Conservation (phyloP, 2,329 filamentous ascomycete species). For the Hawksworthiomyces lignivorus region DNA sequence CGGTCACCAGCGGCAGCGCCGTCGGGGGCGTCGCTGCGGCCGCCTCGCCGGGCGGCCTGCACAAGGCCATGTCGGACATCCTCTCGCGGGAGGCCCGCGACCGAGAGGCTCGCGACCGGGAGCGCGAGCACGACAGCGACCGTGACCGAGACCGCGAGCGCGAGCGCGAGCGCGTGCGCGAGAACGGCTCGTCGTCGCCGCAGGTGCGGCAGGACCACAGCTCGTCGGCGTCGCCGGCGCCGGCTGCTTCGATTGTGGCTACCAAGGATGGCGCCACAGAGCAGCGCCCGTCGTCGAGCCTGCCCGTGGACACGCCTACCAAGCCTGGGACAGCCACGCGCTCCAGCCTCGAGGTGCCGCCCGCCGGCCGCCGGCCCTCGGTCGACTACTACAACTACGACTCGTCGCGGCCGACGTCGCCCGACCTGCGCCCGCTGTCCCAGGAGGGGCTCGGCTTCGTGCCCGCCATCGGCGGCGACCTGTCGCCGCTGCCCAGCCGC, state of each 20-base stretch:
- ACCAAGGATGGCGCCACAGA: too few species aligned
- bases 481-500: conserved; percentile 57
- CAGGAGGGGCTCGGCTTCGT: conserved; percentile 40
- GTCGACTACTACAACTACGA: conserved; percentile 39
- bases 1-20: conserved; percentile 40
- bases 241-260: too few species aligned
- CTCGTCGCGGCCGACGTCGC: conserved; percentile 42
- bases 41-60: too few species aligned
- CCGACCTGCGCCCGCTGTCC: conserved; percentile 37
- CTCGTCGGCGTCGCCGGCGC: too few species aligned
- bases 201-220: too few species aligned
- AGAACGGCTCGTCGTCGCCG: too few species aligned
- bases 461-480: conserved; percentile 52
- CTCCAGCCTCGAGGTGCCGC: conserved; percentile 42
- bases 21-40: too few species aligned
- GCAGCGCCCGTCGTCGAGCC: background rate
- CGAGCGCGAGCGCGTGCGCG: too few species aligned
- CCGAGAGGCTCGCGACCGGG: too few species aligned
- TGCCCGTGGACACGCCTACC: background rate
- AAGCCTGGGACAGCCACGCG: conserved; percentile 28
- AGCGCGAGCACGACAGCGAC: too few species aligned
- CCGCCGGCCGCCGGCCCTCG: conserved; percentile 27
- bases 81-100: conserved; percentile 50
- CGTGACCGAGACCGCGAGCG: too few species aligned
- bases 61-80: conserved; percentile 56